phyloP scores from a whole-genome alignment of 2,329 filamentous ascomycete genomes.

The Arachnopeziza araneosa region DNA sequence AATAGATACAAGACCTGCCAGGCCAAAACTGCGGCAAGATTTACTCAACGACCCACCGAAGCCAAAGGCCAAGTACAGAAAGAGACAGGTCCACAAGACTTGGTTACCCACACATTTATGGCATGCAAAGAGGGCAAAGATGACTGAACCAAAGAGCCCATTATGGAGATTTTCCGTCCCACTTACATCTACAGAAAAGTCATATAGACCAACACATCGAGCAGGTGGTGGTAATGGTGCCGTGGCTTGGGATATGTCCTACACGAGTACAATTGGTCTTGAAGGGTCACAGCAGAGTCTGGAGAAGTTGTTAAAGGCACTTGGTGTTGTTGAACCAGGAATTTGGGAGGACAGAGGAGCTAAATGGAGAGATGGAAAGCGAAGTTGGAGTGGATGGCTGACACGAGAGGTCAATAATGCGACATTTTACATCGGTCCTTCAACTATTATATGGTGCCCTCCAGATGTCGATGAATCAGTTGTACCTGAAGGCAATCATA shows the following conservation, averaged over 20 bases:
- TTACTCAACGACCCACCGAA: constrained; percentile 57
- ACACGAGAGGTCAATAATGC: constrained; percentile 48
- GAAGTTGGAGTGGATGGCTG: constrained; percentile 53
- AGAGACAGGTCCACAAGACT: constrained; percentile 80
- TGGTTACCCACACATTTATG: constrained; percentile 94
- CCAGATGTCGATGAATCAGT: constrained; percentile 11
- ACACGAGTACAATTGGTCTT: constrained; percentile 79
- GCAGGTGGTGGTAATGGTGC: constrained; percentile 70
- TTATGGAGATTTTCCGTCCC: constrained; percentile 90
- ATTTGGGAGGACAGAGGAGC: constrained; percentile 58
- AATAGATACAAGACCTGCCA: constrained; percentile 39
- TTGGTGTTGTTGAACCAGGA: constrained; percentile 57
- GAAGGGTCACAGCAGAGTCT: constrained; percentile 62
- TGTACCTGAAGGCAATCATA: constrained; percentile 32
- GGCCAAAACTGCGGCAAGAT: constrained; percentile 66
- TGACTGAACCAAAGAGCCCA: constrained; percentile 72
- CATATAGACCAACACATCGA: constrained; percentile 81
- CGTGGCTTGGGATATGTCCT: constrained; percentile 90
- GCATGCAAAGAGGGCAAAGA: constrained; percentile 85
- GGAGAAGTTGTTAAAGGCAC: constrained; percentile 55
- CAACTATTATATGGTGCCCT: constrained; percentile 68
- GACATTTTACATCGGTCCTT: constrained; percentile 61
- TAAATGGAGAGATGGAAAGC: constrained; percentile 64
- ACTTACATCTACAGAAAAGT: constrained; percentile 80
- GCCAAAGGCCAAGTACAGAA: constrained; percentile 68